Conservation (phyloP, 2,329 filamentous ascomycete genomes). For the Plectosphaerella cucumerina region DNA sequence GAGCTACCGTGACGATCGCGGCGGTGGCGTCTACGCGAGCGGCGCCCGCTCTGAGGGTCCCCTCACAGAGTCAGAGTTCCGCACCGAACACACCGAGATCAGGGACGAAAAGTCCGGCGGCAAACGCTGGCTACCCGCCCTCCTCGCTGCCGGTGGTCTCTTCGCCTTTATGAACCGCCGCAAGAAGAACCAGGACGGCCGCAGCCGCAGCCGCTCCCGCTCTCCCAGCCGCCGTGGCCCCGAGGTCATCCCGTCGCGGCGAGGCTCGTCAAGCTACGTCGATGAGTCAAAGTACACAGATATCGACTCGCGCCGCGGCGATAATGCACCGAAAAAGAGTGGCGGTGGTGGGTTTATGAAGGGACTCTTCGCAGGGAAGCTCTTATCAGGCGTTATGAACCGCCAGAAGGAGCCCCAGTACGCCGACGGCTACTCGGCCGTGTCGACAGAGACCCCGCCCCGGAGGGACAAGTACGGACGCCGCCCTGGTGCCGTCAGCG, state of each 20-base stretch:
- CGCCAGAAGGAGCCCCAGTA: conserved; percentile 39
- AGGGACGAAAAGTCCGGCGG: conserved; percentile 22
- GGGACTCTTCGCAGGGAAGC: conserved; percentile 55
- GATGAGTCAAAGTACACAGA: conserved; percentile 64
- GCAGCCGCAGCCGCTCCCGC: conserved; percentile 31
- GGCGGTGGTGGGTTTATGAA: conserved; percentile 51
- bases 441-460: conserved; percentile 57
- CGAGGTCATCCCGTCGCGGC: conserved; percentile 49
- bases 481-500: conserved; percentile 38
- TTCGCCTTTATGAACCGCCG: conserved; percentile 41
- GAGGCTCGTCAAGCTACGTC: conserved; percentile 52
- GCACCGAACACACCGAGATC: conserved; percentile 28
- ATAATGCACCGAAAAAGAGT: conserved; percentile 14
- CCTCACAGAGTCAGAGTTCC: conserved; percentile 36
- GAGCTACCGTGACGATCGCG: conserved; percentile 43
- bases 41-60: conserved; percentile 53
- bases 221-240: conserved; percentile 34
- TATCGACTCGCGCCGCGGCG: conserved; percentile 24
- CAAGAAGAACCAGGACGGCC: conserved; percentile 28
- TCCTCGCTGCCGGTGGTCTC: conserved; percentile 48
- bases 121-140: conserved; percentile 45
- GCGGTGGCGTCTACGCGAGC: conserved; percentile 50
- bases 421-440: conserved; percentile 60
- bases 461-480: conserved; percentile 33
- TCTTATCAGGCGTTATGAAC: conserved; percentile 56